Evolutionary conservation across 495 filamentous ascomycete genomes (phyloP).

Genomic region (Aspergillus diversus): DNA sequence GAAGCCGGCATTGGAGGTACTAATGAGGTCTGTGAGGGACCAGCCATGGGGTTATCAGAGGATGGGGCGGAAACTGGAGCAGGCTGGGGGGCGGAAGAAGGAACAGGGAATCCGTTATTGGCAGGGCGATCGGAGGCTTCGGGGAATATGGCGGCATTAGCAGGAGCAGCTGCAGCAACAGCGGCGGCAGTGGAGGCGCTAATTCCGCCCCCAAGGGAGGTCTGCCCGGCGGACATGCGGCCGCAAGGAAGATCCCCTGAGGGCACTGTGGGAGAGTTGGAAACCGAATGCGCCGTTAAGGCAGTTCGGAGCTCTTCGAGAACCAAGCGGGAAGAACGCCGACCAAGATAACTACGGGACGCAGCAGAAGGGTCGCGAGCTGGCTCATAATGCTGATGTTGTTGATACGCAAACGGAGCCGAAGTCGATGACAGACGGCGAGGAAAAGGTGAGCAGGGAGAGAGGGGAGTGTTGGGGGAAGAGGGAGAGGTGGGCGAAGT

Average conservation of each 20-base stretch:
- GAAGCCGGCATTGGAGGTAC: constrained; percentile 43
- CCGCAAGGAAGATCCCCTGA: constrained; percentile 43
- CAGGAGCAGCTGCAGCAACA: constrained; percentile 41
- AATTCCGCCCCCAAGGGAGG: constrained; percentile 36
- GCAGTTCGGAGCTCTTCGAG: constrained; percentile 55
- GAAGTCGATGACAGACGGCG: constrained; percentile 24
- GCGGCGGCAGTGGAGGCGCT: constrained; percentile 23
- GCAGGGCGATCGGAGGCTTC: constrained; percentile 24
- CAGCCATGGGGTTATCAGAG: constrained; percentile 24
- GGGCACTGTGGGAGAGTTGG: constrained; percentile 42
- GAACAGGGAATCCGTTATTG: constrained; percentile 25
- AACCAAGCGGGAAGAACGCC: constrained; percentile 46
- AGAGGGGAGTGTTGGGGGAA: constrained; percentile 32
- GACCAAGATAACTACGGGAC: constrained; percentile 41
- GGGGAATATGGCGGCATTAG: constrained; percentile 23
- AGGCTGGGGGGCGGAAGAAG: constrained; percentile 28
- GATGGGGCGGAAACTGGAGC: constrained; percentile 26
- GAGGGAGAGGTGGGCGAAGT: constrained; percentile 36
- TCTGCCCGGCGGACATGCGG: constrained; percentile 41
- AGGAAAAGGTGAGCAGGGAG: constrained; percentile 22
- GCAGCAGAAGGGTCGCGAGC: constrained; percentile 27
- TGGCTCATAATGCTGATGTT: constrained; percentile 39
- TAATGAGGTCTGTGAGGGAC: constrained; percentile 33
- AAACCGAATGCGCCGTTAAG: constrained; percentile 49
- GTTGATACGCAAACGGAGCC: constrained; percentile 20